These are phyloP conservation scores for Vitis hybrid DNA, from an alignment of 177 flowering plant species.

Conservation along the genomic window DNA sequence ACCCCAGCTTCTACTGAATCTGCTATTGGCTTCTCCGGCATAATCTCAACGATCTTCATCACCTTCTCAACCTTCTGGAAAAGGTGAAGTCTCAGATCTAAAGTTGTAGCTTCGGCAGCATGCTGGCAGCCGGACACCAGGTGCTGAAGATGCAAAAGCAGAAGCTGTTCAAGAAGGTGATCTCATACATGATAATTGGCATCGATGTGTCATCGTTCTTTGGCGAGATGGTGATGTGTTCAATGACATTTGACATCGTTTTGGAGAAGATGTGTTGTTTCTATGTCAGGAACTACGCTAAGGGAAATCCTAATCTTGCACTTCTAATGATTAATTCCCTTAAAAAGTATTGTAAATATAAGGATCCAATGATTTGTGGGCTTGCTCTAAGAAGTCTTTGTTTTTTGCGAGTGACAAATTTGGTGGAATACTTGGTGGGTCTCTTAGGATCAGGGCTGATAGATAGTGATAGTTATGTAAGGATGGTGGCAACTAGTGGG, in stretches of 20 bases:
- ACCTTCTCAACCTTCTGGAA: slow-evolving; percentile 95
- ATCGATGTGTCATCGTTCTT: slow-evolving; percentile 93
- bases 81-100: slow-evolving; percentile 92
- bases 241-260: slow-evolving; percentile 92
- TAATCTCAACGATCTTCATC: slow-evolving; percentile 56
- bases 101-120: slow-evolving; percentile 86
- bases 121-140: slow-evolving; percentile 92
- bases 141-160: slow-evolving; percentile 81
- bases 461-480: slow-evolving; percentile 83
- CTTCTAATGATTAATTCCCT: slow-evolving; percentile 94
- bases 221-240: slow-evolving; percentile 99
- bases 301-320: slow-evolving; percentile 91
- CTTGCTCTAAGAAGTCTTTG: slow-evolving; percentile 91
- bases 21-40: slow-evolving; percentile 63
- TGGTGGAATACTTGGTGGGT: slow-evolving; percentile 98
- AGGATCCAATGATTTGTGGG: slow-evolving; percentile 98
- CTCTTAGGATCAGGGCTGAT: slow-evolving; percentile 83
- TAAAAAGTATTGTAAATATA: slow-evolving; percentile 90
- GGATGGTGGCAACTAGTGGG: slow-evolving; percentile 86
- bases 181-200: slow-evolving; percentile 94
- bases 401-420: slow-evolving; percentile 74
- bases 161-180: slow-evolving; percentile 92
- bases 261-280: slow-evolving; percentile 96
- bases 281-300: slow-evolving; percentile 94
- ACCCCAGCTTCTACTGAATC: neutral